phyloP scores from a whole-genome alignment of 495 filamentous ascomycete genomes.

The Pseudotulostoma volvatum region DNA sequence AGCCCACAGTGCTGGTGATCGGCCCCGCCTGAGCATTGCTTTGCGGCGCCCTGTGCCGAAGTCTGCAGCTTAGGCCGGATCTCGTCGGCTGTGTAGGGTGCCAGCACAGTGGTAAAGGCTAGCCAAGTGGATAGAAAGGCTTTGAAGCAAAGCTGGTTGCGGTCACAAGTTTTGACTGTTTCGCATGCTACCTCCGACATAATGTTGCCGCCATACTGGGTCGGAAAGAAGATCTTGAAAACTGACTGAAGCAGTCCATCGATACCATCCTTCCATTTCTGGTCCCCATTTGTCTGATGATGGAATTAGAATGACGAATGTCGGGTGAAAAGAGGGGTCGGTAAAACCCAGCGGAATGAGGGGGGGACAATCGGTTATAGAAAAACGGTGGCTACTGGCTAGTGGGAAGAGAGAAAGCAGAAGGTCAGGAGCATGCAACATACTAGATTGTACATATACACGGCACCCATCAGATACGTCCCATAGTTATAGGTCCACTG shows the following conservation, averaged over 20 bases:
- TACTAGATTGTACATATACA: slow-evolving; percentile 63
- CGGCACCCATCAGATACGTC: slow-evolving; percentile 55
- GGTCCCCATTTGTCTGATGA: slow-evolving; percentile 12
- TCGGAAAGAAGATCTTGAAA: slow-evolving; percentile 35
- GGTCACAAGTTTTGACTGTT: slow-evolving; percentile 42
- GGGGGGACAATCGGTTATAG: too few relatives aligned
- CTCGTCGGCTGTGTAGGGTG: slow-evolving; percentile 39
- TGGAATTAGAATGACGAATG: not conserved
- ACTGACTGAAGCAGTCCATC: slow-evolving; percentile 39
- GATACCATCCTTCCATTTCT: slow-evolving; percentile 40
- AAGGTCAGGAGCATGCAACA: slow-evolving; percentile 5
- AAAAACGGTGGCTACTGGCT: not conserved
- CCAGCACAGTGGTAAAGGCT: slow-evolving; percentile 46
- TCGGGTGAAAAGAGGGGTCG: too few relatives aligned
- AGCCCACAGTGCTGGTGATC: slow-evolving; percentile 34
- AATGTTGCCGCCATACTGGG: slow-evolving; percentile 33
- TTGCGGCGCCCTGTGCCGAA: slow-evolving; percentile 43
- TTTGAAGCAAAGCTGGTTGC: slow-evolving; percentile 60
- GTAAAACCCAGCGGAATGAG: too few relatives aligned
- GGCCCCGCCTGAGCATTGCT: slow-evolving; percentile 38
- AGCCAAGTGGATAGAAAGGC: slow-evolving; percentile 59
- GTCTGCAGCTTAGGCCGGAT: slow-evolving; percentile 40
- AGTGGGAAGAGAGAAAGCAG: not conserved
- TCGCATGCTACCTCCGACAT: slow-evolving; percentile 61
- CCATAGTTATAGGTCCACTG: slow-evolving; percentile 70